Evolutionary conservation across 768 basidiomycete species (phyloP).

Genomic region (Clitopilus passeckerianus): DNA sequence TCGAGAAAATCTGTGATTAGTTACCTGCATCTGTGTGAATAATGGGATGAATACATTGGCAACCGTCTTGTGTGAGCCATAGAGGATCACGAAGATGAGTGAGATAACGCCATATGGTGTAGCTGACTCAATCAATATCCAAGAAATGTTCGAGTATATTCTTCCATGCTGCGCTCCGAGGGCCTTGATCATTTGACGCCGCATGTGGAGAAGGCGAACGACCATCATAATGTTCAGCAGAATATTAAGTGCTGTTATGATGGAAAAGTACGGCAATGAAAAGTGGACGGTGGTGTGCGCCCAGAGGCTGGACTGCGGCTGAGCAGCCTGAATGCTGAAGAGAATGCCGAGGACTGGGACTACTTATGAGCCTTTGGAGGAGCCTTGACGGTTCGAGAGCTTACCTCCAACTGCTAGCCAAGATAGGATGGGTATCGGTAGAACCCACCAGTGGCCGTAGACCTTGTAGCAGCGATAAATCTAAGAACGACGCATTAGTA

Average conservation of each 20-base stretch:
- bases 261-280: slow-evolving; percentile 18
- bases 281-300: slow-evolving; percentile 10
- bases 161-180: slow-evolving; percentile 17
- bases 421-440: slow-evolving; percentile 4
- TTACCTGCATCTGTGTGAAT: slow-evolving; percentile 25
- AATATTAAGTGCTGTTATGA: slow-evolving; percentile 25
- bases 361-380: slow-evolving; percentile 1
- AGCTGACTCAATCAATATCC: slow-evolving; percentile 32
- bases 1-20: neutral
- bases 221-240: slow-evolving; percentile 26
- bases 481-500: neutral
- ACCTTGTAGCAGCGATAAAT: slow-evolving; percentile 6
- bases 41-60: slow-evolving; percentile 25
- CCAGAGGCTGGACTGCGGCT: slow-evolving; percentile 7
- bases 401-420: slow-evolving; percentile 2
- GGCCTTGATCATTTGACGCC: slow-evolving; percentile 6
- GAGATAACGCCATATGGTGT: slow-evolving; percentile 18
- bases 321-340: slow-evolving; percentile 4
- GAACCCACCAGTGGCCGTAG: slow-evolving; percentile 9
- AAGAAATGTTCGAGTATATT: slow-evolving; percentile 19
- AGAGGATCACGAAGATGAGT: slow-evolving; percentile 25
- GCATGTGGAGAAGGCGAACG: slow-evolving; percentile 17
- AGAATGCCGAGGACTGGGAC: slow-evolving; percentile 5
- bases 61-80: slow-evolving; percentile 1
- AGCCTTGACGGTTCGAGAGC: neutral